Evolutionary conservation across 2,329 filamentous ascomycete species (phyloP).

Genomic region (Fusarium papillatum): DNA sequence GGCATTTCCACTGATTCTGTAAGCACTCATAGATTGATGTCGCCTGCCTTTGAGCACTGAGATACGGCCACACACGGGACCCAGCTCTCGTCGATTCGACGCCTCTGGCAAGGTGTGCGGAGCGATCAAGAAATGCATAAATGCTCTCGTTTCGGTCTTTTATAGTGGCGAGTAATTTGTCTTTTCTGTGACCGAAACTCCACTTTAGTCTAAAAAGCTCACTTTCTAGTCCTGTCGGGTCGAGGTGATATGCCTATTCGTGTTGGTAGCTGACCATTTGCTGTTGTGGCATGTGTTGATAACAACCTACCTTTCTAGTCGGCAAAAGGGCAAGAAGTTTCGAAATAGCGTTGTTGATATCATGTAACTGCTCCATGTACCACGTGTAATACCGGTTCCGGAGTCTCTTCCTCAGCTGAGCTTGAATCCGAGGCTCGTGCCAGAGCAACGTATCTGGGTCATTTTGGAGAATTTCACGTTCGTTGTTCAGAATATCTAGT

Average conservation of each 20-base stretch:
- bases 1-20: background rate
- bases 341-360: background rate
- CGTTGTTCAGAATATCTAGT: background rate
- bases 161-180: background rate
- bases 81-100: background rate
- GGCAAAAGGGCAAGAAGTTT: background rate
- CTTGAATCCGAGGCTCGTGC: background rate
- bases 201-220: background rate
- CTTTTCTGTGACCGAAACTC: background rate
- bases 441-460: background rate
- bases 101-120: background rate
- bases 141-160: background rate
- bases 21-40: background rate
- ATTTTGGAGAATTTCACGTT: background rate
- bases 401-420: background rate
- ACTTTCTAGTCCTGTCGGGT: background rate
- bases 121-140: background rate
- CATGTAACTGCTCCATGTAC: background rate
- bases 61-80: background rate
- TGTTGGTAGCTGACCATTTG: background rate
- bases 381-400: slow-evolving; percentile 3
- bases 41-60: background rate
- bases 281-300: background rate
- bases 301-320: background rate
- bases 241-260: background rate